Conservation (phyloP, 2,329 filamentous ascomycete species). For the Talaromyces sp. region DNA sequence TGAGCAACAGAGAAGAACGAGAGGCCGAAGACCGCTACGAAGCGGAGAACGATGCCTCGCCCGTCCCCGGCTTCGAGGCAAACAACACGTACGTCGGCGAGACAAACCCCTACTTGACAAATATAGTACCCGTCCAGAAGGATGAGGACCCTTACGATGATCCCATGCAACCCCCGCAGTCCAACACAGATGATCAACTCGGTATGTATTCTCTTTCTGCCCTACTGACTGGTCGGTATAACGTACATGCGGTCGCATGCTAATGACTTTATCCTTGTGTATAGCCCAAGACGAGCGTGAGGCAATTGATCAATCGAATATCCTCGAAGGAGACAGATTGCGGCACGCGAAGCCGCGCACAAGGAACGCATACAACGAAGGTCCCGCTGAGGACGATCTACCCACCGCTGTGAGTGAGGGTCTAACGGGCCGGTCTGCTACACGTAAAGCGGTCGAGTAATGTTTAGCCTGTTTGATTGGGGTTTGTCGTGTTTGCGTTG, state of each 20-base stretch:
- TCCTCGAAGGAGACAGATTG: slow-evolving; percentile 17
- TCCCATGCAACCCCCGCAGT: slow-evolving; percentile 27
- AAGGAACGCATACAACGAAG: slow-evolving; percentile 17
- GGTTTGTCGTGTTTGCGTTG: background rate
- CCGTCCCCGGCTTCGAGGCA: slow-evolving; percentile 17
- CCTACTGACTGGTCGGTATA: background rate
- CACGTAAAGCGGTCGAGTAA: slow-evolving; percentile 10
- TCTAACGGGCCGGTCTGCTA: slow-evolving; percentile 6
- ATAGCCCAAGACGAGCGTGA: slow-evolving; percentile 18
- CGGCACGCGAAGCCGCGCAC: slow-evolving; percentile 17
- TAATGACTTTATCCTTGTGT: background rate
- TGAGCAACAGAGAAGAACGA: slow-evolving; percentile 23
- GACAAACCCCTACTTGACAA: slow-evolving; percentile 13
- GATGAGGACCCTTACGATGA: slow-evolving; percentile 24
- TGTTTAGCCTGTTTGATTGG: background rate
- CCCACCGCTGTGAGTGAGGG: slow-evolving; percentile 11
- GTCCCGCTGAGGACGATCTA: slow-evolving; percentile 17
- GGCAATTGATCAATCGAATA: slow-evolving; percentile 17
- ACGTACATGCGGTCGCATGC: too few species aligned
- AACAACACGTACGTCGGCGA: slow-evolving; percentile 25
- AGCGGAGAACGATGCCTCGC: slow-evolving; percentile 24
- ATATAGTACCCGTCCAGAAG: slow-evolving; percentile 21
- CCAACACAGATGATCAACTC: slow-evolving; percentile 25
- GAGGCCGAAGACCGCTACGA: slow-evolving; percentile 28
- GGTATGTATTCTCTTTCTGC: slow-evolving; percentile 19